phyloP scores from a whole-genome alignment of 371 early-diverging fungal species.

The Mucor racemosus region DNA sequence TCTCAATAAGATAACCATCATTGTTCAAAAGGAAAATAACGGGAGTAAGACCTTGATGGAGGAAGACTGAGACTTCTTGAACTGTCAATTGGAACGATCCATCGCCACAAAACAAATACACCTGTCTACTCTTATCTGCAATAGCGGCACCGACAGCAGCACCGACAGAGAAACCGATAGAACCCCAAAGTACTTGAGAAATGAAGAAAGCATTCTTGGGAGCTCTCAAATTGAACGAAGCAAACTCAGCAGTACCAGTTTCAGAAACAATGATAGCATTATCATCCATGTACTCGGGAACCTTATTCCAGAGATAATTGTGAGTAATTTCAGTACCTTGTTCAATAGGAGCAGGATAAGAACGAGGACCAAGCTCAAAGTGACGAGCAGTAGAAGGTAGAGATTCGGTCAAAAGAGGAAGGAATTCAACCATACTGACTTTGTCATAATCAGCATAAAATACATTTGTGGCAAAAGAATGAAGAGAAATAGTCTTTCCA shows the following conservation, averaged over 20 bases:
- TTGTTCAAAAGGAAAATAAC: conserved; percentile 57
- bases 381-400: conserved; percentile 33
- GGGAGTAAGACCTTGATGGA: conserved; percentile 48
- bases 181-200: conserved; percentile 47
- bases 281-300: conserved; percentile 35
- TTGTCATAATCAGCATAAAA: conserved; percentile 41
- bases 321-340: conserved; percentile 36
- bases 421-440: conserved; percentile 43
- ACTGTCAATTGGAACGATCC: conserved; percentile 59
- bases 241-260: conserved; percentile 57
- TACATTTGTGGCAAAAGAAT: conserved; percentile 41
- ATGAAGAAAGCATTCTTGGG: conserved; percentile 40
- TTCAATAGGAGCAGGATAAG: conserved; percentile 20
- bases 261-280: conserved; percentile 49
- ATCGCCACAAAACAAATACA: conserved; percentile 55
- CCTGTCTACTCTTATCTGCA: conserved; percentile 36
- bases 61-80: conserved; percentile 53
- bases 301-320: conserved; percentile 47
- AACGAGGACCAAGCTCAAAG: conserved; percentile 28
- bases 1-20: conserved; percentile 59
- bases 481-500: conserved; percentile 42
- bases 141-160: conserved; percentile 42
- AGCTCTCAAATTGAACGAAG: conserved; percentile 37
- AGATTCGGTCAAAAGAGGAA: conserved; percentile 36
- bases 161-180: conserved; percentile 48